Percentiles rank a stretch among this genome's conserved stretches.
These are phyloP conservation scores for Trypanosomatidae sp. DNA, from an alignment of 208 protist genomes.

Conservation along the genomic window DNA sequence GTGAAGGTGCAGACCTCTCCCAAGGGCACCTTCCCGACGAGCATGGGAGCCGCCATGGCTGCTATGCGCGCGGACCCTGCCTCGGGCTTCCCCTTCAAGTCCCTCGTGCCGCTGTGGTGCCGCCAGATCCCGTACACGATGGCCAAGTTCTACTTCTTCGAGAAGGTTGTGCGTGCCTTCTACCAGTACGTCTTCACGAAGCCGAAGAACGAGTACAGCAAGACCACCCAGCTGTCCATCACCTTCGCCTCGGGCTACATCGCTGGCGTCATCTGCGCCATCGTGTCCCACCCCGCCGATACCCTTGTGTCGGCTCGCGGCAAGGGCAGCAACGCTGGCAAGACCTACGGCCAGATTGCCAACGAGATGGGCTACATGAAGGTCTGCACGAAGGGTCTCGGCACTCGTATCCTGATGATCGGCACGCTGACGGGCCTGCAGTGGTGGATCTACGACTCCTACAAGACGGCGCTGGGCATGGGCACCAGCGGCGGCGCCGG, in stretches of 20 bases:
- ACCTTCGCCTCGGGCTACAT: conserved; percentile 95
- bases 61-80: conserved; percentile 68
- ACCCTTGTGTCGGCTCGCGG: conserved; percentile 92
- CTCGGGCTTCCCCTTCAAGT: conserved; percentile 89
- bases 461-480: conserved; percentile 66
- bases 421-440: conserved; percentile 96
- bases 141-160: conserved; percentile 95
- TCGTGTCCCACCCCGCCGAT: conserved; percentile 96
- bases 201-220: conserved; percentile 88
- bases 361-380: conserved; percentile 85
- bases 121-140: conserved; percentile 97
- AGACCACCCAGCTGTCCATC: conserved; percentile 85
- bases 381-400: conserved; percentile 89
- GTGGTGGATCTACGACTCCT: conserved; percentile 94
- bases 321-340: conserved; percentile 84
- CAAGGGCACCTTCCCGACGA: conserved; percentile 79
- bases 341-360: conserved; percentile 81
- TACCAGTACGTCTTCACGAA: conserved; percentile 90
- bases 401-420: conserved; percentile 96
- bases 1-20: conserved; percentile 92
- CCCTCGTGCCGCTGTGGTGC: conserved; percentile 90
- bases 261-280: conserved; percentile 94
- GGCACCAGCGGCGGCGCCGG: conserved; percentile 46
- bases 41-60: conserved; percentile 58
- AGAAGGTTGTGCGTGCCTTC: conserved; percentile 81